Percentiles rank a stretch among this genome's conserved stretches.
These are phyloP conservation scores for Trichoderma semiorbis DNA, from an alignment of 2,329 filamentous ascomycete genomes.

Conservation along the genomic window DNA sequence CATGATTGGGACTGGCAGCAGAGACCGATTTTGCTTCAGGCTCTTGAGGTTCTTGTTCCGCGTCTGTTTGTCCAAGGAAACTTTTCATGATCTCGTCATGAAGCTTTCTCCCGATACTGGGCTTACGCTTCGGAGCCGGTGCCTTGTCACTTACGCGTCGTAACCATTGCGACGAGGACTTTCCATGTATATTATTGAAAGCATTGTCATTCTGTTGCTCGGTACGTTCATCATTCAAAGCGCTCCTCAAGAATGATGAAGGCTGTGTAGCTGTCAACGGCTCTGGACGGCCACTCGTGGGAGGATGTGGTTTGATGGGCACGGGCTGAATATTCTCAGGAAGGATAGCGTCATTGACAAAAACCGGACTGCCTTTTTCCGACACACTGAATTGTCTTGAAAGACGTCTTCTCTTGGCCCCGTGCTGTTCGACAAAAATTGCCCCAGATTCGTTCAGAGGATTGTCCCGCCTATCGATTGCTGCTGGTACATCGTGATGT, in stretches of 20 bases:
- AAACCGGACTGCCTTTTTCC: slow-evolving; percentile 27
- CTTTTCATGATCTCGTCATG: background rate
- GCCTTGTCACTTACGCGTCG: background rate
- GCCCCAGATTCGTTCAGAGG: background rate
- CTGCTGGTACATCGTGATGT: too few species aligned
- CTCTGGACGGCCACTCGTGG: background rate
- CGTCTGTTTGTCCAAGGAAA: background rate
- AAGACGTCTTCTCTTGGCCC: background rate
- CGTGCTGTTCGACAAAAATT: too few species aligned
- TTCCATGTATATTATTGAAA: background rate
- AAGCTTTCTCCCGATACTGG: background rate
- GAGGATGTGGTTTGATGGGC: background rate
- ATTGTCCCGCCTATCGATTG: background rate
- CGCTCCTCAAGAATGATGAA: background rate
- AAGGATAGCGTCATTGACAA: background rate
- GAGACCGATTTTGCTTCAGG: background rate
- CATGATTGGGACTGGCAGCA: too few species aligned
- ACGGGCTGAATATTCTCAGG: background rate
- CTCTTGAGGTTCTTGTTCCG: background rate
- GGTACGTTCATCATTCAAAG: background rate
- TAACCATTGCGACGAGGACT: background rate
- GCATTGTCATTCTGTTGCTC: background rate
- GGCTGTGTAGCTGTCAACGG: background rate
- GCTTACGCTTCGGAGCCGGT: background rate
- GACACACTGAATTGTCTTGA: slow-evolving; percentile 25